A percentile compares a stretch with the other conserved stretches of the same genome.
phyloP scores from a whole-genome alignment of 2,329 filamentous ascomycete genomes.

The Ceratocystis lukuohia region DNA sequence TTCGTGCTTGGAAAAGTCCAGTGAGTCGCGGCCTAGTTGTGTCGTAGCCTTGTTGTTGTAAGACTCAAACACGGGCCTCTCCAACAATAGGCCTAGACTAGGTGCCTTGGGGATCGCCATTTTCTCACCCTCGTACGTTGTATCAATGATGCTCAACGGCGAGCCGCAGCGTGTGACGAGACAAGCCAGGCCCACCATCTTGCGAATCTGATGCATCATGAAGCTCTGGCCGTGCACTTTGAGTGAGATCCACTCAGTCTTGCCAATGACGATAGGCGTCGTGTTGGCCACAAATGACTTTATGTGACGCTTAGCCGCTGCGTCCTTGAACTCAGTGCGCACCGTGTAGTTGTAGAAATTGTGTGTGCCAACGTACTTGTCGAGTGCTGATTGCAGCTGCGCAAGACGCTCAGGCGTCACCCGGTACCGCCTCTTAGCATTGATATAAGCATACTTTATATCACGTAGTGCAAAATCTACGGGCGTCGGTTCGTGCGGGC shows the following conservation, averaged over 20 bases:
- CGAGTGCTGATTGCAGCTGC: constrained; percentile 61
- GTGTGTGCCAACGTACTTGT: constrained; percentile 65
- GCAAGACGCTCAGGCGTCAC: constrained; percentile 57
- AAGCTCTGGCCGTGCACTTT: constrained; percentile 97
- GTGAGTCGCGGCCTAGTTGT: constrained; percentile 49
- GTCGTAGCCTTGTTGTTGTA: constrained; percentile 66
- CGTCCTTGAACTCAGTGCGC: constrained; percentile 66
- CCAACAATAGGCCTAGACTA: constrained; percentile 72
- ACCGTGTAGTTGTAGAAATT: constrained; percentile 99
- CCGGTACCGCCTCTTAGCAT: constrained; percentile 74
- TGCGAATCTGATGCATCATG: constrained; percentile 99
- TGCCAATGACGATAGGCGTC: constrained; percentile 67
- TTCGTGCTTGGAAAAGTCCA: constrained; percentile 69
- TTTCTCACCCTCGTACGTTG: constrained; percentile 58
- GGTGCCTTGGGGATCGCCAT: constrained; percentile 92
- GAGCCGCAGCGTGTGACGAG: constrained; percentile 74
- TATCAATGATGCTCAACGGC: constrained; percentile 53
- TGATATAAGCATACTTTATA: constrained; percentile 64
- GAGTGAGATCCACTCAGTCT: constrained; percentile 88
- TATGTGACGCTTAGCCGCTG: constrained; percentile 79
- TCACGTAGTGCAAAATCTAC: constrained; percentile 55
- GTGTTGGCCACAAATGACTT: constrained; percentile 74
- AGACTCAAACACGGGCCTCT: constrained; percentile 77
- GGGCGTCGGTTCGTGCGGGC: constrained; percentile 28
- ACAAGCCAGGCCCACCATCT: constrained; percentile 92